A percentile compares a stretch with the other conserved stretches of the same genome.
Evolutionary conservation across 768 basidiomycete species (phyloP).

Genomic region (Cystobasidium onofrii): DNA sequence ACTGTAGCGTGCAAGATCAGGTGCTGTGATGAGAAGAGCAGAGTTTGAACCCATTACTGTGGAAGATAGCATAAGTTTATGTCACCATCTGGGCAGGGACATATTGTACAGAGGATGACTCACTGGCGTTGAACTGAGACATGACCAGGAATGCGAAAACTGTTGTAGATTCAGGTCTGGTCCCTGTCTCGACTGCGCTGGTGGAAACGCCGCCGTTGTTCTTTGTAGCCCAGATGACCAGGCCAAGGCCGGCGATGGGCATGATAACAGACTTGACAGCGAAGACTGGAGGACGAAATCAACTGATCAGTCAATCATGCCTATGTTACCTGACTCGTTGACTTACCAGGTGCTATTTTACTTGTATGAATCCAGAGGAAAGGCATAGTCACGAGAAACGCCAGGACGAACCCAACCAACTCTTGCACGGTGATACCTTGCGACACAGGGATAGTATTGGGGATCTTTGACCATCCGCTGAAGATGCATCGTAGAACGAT

Average conservation of each 20-base stretch:
- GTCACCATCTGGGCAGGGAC: no score
- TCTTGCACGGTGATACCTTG: slow-evolving; percentile 14
- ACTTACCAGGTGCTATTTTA: neutral
- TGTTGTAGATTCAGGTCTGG: neutral
- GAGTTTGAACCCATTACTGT: slow-evolving; percentile 11
- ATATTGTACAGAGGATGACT: no score
- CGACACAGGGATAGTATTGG: neutral
- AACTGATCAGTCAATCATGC: no score
- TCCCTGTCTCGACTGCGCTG: neutral
- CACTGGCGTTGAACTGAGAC: slow-evolving; percentile 13
- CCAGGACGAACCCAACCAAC: slow-evolving; percentile 3
- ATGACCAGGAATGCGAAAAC: slow-evolving; percentile 20
- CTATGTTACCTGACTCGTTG: no score
- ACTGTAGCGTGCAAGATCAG: slow-evolving; percentile 1
- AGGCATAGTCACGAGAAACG: slow-evolving; percentile 4
- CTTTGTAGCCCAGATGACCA: slow-evolving; percentile 19
- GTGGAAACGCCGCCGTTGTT: slow-evolving; percentile 12
- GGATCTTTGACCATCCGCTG: slow-evolving; percentile 4
- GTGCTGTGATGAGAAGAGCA: slow-evolving; percentile 9
- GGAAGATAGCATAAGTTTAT: neutral
- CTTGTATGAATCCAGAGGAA: slow-evolving; percentile 9
- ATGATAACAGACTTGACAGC: slow-evolving; percentile 17
- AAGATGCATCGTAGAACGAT: slow-evolving; percentile 12
- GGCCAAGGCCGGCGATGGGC: slow-evolving; percentile 14
- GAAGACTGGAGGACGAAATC: neutral